A percentile compares a stretch with the other conserved stretches of the same genome.
These are phyloP conservation scores for Tulasnella sp. DNA, from an alignment of 768 basidiomycete genomes.

Conservation along the genomic window DNA sequence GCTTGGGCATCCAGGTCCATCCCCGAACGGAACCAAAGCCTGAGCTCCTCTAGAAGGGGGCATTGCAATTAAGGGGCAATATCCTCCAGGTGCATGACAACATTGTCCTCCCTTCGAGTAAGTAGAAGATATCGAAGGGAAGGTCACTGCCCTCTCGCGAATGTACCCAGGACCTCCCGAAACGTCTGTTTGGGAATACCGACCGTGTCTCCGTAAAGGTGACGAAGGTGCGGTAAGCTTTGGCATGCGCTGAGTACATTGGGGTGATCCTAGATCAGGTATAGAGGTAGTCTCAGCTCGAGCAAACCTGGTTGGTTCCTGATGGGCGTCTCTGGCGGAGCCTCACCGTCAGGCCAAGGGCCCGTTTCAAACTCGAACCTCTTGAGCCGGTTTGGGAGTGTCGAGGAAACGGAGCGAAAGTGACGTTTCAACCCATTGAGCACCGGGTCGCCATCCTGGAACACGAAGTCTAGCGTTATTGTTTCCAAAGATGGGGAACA, in stretches of 20 bases:
- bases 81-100: background rate
- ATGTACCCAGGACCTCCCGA: background rate
- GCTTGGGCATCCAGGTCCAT: background rate
- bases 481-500: background rate
- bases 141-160: background rate
- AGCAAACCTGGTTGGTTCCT: background rate
- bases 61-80: background rate
- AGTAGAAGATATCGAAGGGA: background rate
- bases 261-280: background rate
- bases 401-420: background rate
- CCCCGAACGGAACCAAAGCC: background rate
- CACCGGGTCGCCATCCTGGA: background rate
- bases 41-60: background rate
- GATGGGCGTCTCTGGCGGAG: background rate
- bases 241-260: background rate
- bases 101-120: background rate
- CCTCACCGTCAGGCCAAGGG: too few relatives aligned
- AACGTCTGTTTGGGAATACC: background rate
- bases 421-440: background rate
- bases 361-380: background rate
- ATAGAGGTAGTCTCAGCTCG: background rate
- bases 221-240: background rate
- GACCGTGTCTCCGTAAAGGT: background rate
- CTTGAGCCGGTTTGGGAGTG: background rate
- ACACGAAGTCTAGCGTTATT: background rate